Evolutionary conservation across 345 rosid species (phyloP), one percentile per base, ranked within the genome.

Genomic region (Eucalyptus pumila): DNA sequence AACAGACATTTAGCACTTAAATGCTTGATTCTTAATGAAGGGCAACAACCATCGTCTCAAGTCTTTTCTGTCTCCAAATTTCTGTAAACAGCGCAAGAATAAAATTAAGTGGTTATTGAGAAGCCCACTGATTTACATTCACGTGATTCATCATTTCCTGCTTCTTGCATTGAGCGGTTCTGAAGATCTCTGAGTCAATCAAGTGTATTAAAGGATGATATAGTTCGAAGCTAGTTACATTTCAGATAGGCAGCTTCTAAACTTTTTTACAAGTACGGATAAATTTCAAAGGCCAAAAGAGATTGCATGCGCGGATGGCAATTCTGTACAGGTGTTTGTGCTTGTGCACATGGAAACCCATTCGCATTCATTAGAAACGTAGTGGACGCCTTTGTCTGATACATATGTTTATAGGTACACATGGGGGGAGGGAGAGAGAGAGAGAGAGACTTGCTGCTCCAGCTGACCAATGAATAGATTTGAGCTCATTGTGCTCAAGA

Each of bases 381-480:
- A 37, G 83, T 37, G 83, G 83, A 37, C 8, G 83, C 47, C 24
- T 19, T 24, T 37, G 8, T 40, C 12, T 19, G 47, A 76, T 37
- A 76, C 47, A 11, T 40, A 76, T 40, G 45, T 6, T 37, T 40
- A 40, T 26, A 76, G 42, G 24, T 76, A 76, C 9, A 40, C 47
- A 21, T 76, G 27, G 12, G 62, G 27, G 9, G 56, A 50, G 54
- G 3, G 52, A 50, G 52, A 6, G 52, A 88, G 72, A 94, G 60
- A 60, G 27, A 42, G 80, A 42, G 32, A 67, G 50, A 30, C 94
- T 92, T 94, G 97, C 99, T 45, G 94, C 93, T 30, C 93, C 96
- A 92, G 96, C 92, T 56, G 99, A 92, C 99, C 98, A 98, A 56
- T 93, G 94, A 92, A 95, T 94, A 69, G 95, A 92, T 93, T 91